A percentile compares a stretch with the other conserved stretches of the same genome.
Conservation (phyloP, 1,139 yeast species). For the Waltiozyma sp. region DNA sequence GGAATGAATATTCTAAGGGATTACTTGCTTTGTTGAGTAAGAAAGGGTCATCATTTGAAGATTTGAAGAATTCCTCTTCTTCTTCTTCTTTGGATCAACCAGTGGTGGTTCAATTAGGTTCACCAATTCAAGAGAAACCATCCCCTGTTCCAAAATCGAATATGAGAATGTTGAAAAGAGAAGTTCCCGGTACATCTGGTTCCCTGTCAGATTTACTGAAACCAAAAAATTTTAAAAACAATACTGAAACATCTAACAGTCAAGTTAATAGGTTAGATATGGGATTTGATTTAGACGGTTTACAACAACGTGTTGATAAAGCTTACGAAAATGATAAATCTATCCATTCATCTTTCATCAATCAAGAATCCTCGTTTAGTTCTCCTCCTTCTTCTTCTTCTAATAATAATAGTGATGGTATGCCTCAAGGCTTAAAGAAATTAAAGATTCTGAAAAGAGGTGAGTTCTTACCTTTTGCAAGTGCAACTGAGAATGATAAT, state of each 20-base stretch:
- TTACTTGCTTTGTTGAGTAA: conserved; percentile 12
- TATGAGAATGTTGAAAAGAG: conserved; percentile 13
- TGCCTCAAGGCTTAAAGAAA: conserved; percentile 9
- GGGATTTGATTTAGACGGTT: conserved; percentile 1
- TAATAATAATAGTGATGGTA: conserved; percentile 27
- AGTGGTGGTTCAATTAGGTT: conserved; percentile 1
- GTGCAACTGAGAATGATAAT: conserved; percentile 4
- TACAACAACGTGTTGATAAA: conserved; percentile 1
- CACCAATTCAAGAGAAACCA: not conserved
- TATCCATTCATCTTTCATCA: not conserved
- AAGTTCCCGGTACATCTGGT: conserved; percentile 3
- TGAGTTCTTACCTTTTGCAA: conserved; percentile 12
- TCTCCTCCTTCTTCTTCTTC: conserved; percentile 8
- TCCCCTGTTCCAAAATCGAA: conserved; percentile 14
- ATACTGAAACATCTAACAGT: not conserved
- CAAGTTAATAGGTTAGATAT: conserved; percentile 1
- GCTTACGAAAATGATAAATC: conserved; percentile 5
- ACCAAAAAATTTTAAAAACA: not conserved
- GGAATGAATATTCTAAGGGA: conserved; percentile 8
- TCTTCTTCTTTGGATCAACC: too few species aligned
- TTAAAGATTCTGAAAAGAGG: conserved; percentile 25
- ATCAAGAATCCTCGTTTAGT: not conserved
- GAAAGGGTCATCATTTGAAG: conserved; percentile 9
- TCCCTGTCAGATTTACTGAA: not conserved
- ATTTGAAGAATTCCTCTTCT: too few species aligned